These are phyloP conservation scores for Oidiodendron maius DNA, from an alignment of 495 filamentous ascomycete genomes.

Conservation along the genomic window DNA sequence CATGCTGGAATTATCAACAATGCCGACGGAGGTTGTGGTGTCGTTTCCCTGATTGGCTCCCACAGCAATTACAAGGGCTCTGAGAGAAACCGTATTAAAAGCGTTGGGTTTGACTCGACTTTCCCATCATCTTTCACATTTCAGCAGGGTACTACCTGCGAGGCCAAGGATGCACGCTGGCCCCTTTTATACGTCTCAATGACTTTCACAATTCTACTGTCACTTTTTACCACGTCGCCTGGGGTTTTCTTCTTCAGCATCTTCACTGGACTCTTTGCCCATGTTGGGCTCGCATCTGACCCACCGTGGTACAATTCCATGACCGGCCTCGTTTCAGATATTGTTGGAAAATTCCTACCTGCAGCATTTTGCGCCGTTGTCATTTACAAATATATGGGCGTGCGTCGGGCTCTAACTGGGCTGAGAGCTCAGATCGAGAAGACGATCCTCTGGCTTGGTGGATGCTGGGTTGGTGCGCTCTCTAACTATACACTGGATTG, in stretches of 20 bases:
- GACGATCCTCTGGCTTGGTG: slow-evolving; percentile 67
- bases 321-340: slow-evolving; percentile 52
- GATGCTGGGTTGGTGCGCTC: slow-evolving; percentile 71
- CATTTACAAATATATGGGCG: slow-evolving; percentile 63
- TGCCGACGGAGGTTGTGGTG: slow-evolving; percentile 68
- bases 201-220: slow-evolving; percentile 57
- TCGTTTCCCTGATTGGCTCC: slow-evolving; percentile 61
- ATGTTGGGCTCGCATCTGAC: slow-evolving; percentile 75
- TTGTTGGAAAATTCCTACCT: slow-evolving; percentile 69
- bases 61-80: slow-evolving; percentile 56
- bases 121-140: slow-evolving; percentile 77
- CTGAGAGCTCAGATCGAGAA: slow-evolving; percentile 65
- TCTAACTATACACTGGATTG: slow-evolving; percentile 81
- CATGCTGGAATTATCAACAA: slow-evolving; percentile 70
- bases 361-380: slow-evolving; percentile 71
- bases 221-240: slow-evolving; percentile 63
- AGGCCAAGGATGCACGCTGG: slow-evolving; percentile 64
- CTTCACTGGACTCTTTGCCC: slow-evolving; percentile 69
- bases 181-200: slow-evolving; percentile 66
- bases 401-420: slow-evolving; percentile 41
- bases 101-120: slow-evolving; percentile 63
- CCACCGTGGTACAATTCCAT: slow-evolving; percentile 52
- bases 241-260: slow-evolving; percentile 64
- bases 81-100: slow-evolving; percentile 57
- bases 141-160: slow-evolving; percentile 41